A percentile compares a stretch with the other conserved stretches of the same genome.
phyloP scores from a whole-genome alignment of 2,329 filamentous ascomycete genomes.

The Epichloe gansuensis region DNA sequence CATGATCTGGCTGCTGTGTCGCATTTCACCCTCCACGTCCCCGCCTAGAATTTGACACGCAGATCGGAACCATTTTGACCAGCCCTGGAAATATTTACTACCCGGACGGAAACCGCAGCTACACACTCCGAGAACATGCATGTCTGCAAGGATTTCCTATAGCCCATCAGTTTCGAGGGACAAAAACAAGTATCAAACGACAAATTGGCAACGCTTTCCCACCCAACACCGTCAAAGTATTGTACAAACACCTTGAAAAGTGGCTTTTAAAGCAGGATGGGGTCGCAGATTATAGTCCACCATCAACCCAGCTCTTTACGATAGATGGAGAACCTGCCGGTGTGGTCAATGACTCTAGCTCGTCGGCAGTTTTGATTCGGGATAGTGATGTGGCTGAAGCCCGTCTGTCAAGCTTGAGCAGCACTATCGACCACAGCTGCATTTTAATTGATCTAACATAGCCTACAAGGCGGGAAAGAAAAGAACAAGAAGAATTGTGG shows the following conservation, averaged over 20 bases:
- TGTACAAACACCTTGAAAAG: conserved; percentile 35
- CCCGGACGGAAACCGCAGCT: conserved; percentile 48
- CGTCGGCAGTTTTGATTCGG: not conserved
- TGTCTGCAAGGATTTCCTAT: conserved; percentile 57
- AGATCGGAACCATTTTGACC: conserved; percentile 51
- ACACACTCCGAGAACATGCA: conserved; percentile 57
- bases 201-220: conserved; percentile 78
- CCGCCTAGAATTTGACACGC: conserved; percentile 33
- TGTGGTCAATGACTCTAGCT: conserved; percentile 10
- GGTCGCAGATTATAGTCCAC: conserved; percentile 12
- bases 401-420: not conserved
- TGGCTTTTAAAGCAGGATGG: conserved; percentile 35
- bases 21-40: conserved; percentile 16
- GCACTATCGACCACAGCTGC: not conserved
- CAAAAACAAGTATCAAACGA: conserved; percentile 31
- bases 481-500: not conserved
- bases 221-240: conserved; percentile 37
- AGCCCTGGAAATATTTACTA: conserved; percentile 52
- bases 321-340: conserved; percentile 9
- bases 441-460: not conserved
- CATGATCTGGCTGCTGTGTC: conserved; percentile 25
- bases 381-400: not conserved
- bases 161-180: conserved; percentile 42
- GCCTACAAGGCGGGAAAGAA: not conserved
- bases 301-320: conserved; percentile 12